phyloP scores from a whole-genome alignment of 257 asterid genomes.

The Handroanthus guayacan region DNA sequence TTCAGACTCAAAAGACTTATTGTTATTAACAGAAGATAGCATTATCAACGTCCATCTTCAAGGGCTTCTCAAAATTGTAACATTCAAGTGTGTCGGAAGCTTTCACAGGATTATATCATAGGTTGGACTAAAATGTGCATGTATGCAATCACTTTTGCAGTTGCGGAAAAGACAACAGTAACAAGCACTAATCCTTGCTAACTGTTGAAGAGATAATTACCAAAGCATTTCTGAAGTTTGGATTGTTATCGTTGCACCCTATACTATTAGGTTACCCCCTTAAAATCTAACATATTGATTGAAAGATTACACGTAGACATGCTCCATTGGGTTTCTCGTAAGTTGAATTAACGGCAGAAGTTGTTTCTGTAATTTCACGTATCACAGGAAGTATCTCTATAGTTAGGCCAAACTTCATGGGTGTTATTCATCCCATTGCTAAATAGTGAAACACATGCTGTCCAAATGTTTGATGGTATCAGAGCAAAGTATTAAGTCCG shows the following conservation, averaged over 20 bases:
- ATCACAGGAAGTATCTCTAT: too few species aligned
- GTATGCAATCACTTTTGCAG: not conserved
- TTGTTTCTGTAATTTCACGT: too few species aligned
- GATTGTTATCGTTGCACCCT: too few species aligned
- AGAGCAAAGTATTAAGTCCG: not conserved
- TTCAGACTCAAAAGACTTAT: not conserved
- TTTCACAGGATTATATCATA: not conserved
- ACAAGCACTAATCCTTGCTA: not conserved
- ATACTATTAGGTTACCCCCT: too few species aligned
- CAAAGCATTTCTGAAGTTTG: too few species aligned
- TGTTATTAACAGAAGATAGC: not conserved
- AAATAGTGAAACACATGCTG: not conserved
- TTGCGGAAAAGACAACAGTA: not conserved
- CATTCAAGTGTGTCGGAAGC: not conserved
- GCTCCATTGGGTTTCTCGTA: too few species aligned
- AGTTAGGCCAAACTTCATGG: too few species aligned
- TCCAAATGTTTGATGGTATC: conserved; percentile 13
- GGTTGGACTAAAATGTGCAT: not conserved
- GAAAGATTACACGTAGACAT: too few species aligned
- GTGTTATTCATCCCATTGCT: too few species aligned
- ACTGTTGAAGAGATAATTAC: too few species aligned
- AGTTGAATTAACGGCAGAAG: too few species aligned
- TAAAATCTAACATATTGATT: too few species aligned
- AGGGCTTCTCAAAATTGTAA: conserved; percentile 8
- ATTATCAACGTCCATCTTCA: not conserved